Conservation (phyloP, 2,329 filamentous ascomycete species). For the Colletotrichum sp. region DNA sequence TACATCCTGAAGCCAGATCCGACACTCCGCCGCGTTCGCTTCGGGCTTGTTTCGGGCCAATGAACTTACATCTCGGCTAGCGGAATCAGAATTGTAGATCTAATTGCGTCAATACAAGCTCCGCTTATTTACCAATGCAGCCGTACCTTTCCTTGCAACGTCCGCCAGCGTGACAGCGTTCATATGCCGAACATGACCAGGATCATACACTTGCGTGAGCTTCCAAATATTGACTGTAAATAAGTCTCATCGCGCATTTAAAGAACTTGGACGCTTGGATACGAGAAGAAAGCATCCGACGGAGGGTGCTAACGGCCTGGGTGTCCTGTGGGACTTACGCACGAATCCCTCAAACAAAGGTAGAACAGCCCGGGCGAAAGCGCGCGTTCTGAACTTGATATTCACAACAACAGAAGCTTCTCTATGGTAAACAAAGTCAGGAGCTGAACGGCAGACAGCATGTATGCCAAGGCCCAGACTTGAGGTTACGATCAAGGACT, state of each 20-base stretch:
- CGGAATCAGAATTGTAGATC: background rate
- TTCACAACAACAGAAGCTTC: background rate
- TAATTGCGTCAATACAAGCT: background rate
- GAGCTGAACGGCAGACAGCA: background rate
- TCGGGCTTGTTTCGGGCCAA: background rate
- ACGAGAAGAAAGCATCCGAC: background rate
- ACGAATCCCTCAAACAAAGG: background rate
- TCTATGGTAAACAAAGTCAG: background rate
- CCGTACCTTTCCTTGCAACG: background rate
- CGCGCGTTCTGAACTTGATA: background rate
- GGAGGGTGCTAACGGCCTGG: background rate
- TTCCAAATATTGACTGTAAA: background rate
- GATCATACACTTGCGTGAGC: background rate
- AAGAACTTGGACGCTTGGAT: background rate
- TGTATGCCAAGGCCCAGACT: background rate
- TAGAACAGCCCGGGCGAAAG: background rate
- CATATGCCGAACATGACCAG: background rate
- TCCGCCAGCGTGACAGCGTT: background rate
- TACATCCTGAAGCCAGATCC: background rate
- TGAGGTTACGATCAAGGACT: background rate
- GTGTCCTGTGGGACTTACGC: background rate
- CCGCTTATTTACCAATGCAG: background rate
- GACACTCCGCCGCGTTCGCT: background rate
- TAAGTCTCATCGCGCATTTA: background rate
- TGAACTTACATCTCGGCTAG: background rate